These are phyloP conservation scores for Posidonia australis DNA, from an alignment of 106 monocot genomes.

Conservation along the genomic window DNA sequence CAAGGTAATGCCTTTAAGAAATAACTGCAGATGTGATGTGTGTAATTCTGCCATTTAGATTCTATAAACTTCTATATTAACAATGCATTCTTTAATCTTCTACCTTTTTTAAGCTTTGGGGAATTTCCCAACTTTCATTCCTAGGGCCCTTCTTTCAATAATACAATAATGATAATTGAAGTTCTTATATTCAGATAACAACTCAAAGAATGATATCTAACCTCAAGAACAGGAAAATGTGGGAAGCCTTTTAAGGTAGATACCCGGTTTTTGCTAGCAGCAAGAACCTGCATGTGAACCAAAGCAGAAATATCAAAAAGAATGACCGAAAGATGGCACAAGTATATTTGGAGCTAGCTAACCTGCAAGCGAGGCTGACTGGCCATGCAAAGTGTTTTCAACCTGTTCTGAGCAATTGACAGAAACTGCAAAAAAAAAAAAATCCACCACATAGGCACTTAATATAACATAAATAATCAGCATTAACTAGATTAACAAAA, in stretches of 20 bases:
- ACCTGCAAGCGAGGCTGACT: constrained; percentile 93
- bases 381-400: constrained; percentile 82
- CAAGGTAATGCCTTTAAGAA: too few relatives aligned
- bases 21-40: too few relatives aligned
- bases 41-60: too few relatives aligned
- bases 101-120: too few relatives aligned
- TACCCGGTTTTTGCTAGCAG: constrained; percentile 96
- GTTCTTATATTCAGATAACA: background rate
- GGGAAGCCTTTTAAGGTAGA: constrained; percentile 82
- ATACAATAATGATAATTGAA: too few relatives aligned
- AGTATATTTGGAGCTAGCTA: background rate
- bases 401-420: constrained; percentile 87
- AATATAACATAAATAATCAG: background rate
- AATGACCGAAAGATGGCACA: background rate
- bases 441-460: background rate
- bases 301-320: background rate
- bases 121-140: too few relatives aligned
- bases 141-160: too few relatives aligned
- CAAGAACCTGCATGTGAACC: constrained; percentile 51
- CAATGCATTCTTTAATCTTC: too few relatives aligned
- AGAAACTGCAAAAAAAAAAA: constrained; percentile 68
- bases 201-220: constrained; percentile 14
- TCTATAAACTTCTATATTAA: too few relatives aligned
- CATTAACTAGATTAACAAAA: background rate
- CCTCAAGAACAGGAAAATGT: constrained; percentile 81